Base-by-base conservation (phyloP, 331 rosid genomes). In the Telfairia occidentalis region DNA sequence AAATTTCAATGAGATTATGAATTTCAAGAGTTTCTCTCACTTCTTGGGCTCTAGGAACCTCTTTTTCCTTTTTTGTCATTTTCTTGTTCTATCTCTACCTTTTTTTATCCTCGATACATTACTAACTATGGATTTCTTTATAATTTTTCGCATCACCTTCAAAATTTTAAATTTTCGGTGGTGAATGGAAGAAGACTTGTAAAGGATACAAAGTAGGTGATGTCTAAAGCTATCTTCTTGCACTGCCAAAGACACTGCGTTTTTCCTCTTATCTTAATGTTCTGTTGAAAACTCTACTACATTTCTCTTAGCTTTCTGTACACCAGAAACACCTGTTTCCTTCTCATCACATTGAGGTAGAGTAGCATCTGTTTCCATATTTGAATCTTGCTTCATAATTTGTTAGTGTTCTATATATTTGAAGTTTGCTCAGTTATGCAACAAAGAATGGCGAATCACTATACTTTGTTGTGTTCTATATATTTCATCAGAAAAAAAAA, bases 61-160 rank as follows among this genome's bases (percentile, higher is more conserved):
- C 73, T 28, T 75, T 30, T 76, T 78, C n/a, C 73, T 75, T 42
- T 57, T 23, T 30, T 67, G 38, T 24, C 29, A 61, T 43, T 59
- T 58, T n/a, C 63, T 6, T 55, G 63, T 55, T 55, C 16, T 29
- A 61, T 71, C 45, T 63, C 50, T 58, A n/a, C 81, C 67, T n/a
- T 71, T 81, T 65, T 59, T 77, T 16, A 66, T 43, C 67, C 79
- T 81, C 48, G 58, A 65, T 32, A 35, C 37, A 61, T 81, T 83
- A 49, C 76, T 77, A 77, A 48, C 74, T 48, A 12, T 63, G 64
- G 87, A 55, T 74, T 86, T 90, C 85, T 90, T 92, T 28, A 42
- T 28, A 9, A 88, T 82, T 78, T 81, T 83, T 66, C 80, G 38
- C 82, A 79, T 88, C 30, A 86, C 86, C 85, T 84, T 87, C 77